These are phyloP conservation scores for Rhododendron vialii DNA, from an alignment of 148 eudicot genomes.

Conservation along the genomic window DNA sequence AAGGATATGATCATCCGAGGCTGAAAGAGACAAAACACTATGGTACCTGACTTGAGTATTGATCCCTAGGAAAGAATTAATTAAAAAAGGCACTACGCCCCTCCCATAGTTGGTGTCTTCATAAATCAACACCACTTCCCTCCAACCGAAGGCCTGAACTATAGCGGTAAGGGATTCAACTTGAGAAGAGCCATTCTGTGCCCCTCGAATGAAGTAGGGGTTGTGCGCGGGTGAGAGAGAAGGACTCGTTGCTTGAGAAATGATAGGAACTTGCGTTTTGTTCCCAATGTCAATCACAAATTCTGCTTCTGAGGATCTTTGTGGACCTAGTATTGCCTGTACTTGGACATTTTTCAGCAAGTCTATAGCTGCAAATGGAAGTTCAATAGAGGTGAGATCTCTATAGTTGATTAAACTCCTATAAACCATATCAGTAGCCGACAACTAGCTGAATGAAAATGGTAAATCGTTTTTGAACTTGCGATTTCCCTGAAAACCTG, in stretches of 20 bases:
- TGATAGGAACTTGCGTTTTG: not conserved
- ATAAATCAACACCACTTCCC: conserved; percentile 33
- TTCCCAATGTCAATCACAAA: not conserved
- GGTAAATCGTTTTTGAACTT: not conserved
- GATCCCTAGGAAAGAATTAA: too few species aligned
- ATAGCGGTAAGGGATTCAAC: conserved; percentile 36
- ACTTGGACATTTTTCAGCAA: not conserved
- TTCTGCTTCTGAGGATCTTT: not conserved
- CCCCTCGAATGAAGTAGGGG: not conserved
- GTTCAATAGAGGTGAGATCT: not conserved
- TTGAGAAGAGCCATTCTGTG: not conserved
- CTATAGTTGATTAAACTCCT: not conserved
- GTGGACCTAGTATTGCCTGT: not conserved
- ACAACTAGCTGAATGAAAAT: not conserved
- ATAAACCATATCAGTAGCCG: not conserved
- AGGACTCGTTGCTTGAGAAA: not conserved
- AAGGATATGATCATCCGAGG: too few species aligned
- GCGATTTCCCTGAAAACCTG: too few species aligned
- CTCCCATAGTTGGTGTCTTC: conserved; percentile 26
- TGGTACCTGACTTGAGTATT: too few species aligned
- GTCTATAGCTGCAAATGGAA: not conserved
- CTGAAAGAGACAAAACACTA: too few species aligned
- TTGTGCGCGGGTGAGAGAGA: not conserved
- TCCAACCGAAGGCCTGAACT: conserved; percentile 56
- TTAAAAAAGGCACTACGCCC: conserved; percentile 19